Evolutionary conservation across 2,329 filamentous ascomycete species (phyloP).

Genomic region (Cordyceps pruinosa): DNA sequence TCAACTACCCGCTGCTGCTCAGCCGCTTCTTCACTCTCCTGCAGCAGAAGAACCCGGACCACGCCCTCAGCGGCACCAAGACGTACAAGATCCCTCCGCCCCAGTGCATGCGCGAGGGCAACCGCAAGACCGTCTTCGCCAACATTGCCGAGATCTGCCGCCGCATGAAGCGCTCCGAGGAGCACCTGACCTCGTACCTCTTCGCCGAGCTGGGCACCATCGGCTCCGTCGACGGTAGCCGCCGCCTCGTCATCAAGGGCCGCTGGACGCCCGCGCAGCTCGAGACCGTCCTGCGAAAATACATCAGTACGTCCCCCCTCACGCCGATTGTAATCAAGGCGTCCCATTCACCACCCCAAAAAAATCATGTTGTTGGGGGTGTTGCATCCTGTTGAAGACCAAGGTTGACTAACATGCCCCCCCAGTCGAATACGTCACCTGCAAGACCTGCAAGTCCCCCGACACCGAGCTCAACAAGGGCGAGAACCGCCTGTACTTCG

Average conservation of each 20-base stretch:
- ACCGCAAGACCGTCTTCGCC: constrained; percentile 99
- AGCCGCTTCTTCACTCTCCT: constrained; percentile 91
- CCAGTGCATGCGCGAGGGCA: constrained; percentile 98
- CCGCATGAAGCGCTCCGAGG: constrained; percentile 97
- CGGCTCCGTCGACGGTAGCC: constrained; percentile 87
- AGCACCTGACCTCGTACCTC: constrained; percentile 93
- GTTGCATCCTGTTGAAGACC: no score
- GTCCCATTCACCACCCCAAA: no score
- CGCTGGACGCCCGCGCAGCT: constrained; percentile 99
- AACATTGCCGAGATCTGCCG: constrained; percentile 99
- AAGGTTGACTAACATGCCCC: constrained; percentile 22
- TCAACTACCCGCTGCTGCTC: constrained; percentile 81
- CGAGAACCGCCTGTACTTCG: constrained; percentile 98
- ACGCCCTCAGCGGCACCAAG: constrained; percentile 79
- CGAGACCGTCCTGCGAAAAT: constrained; percentile 92
- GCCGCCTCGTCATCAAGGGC: constrained; percentile 95
- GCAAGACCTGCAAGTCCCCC: constrained; percentile 94
- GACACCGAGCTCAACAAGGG: constrained; percentile 97
- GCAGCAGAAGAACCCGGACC: constrained; percentile 92
- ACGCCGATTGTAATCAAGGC: no score
- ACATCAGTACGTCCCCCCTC: constrained; percentile 68
- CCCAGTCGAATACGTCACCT: constrained; percentile 90
- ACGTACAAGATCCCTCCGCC: constrained; percentile 99
- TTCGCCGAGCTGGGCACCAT: constrained; percentile 97
- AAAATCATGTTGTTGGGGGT: no score